phyloP scores from a whole-genome alignment of 352 stramenopile species.

The Phytophthora crassamura region DNA sequence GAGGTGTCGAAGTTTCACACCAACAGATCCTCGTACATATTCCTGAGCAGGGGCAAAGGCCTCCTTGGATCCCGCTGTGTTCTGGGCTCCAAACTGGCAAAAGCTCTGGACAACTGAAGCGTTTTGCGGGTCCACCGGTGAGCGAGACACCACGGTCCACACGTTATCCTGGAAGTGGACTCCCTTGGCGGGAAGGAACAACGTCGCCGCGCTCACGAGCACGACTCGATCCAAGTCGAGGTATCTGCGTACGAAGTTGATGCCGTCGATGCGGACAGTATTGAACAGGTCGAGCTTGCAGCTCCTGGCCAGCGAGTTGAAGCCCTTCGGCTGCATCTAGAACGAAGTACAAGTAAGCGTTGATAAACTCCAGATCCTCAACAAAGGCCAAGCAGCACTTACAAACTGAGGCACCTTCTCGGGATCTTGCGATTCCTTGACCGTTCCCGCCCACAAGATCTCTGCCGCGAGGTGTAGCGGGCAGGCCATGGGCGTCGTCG shows the following conservation, averaged over 20 bases:
- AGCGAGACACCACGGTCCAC: constrained; percentile 28
- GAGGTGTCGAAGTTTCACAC: constrained; percentile 20
- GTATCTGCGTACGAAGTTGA: constrained; percentile 31
- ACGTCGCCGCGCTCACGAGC: constrained; percentile 19
- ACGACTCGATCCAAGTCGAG: constrained; percentile 24
- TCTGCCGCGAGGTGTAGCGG: constrained; percentile 22
- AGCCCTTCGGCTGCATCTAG: constrained; percentile 18
- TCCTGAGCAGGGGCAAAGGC: constrained; percentile 10
- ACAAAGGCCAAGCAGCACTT: background rate
- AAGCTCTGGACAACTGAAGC: constrained; percentile 25
- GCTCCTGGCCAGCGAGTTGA: constrained; percentile 26
- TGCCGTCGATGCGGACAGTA: constrained; percentile 16
- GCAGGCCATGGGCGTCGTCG: constrained; percentile 24
- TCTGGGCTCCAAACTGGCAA: constrained; percentile 24
- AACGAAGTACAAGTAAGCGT: background rate
- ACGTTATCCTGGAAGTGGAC: constrained; percentile 34
- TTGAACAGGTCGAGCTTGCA: constrained; percentile 25
- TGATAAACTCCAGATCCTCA: background rate
- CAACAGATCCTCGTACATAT: constrained; percentile 11
- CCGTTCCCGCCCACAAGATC: constrained; percentile 26
- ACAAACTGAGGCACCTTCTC: constrained; percentile 31
- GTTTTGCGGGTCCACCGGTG: constrained; percentile 16
- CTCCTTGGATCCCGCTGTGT: background rate
- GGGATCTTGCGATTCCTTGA: constrained; percentile 8
- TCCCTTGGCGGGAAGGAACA: constrained; percentile 22